Evolutionary conservation across 257 asterid species (phyloP).

Genomic region (Nicotiana undulata): DNA sequence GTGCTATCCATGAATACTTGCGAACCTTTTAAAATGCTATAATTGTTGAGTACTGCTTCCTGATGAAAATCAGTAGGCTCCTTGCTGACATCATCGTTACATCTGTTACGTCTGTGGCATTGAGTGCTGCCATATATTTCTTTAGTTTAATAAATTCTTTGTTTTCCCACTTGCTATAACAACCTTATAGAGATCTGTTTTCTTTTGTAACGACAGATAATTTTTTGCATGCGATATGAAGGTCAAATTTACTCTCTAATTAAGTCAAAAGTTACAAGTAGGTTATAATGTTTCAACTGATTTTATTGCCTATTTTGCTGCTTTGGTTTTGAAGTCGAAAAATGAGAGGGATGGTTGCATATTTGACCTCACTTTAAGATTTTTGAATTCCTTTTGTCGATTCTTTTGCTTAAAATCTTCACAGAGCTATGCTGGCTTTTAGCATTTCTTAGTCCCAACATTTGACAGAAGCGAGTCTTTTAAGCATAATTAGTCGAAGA

Average conservation of each 20-base stretch:
- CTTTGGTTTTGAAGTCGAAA: background rate
- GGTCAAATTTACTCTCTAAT: background rate
- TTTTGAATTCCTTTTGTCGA: background rate
- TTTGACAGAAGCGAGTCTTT: background rate
- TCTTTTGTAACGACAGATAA: background rate
- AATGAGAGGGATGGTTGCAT: background rate
- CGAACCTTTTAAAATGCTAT: background rate
- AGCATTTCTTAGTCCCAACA: background rate
- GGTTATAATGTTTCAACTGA: background rate
- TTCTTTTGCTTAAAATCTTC: background rate
- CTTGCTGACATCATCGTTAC: background rate
- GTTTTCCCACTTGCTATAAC: background rate
- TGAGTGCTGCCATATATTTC: background rate
- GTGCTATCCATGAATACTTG: background rate
- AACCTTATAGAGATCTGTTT: background rate
- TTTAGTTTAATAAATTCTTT: background rate
- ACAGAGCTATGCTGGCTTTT: background rate
- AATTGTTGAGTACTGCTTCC: background rate
- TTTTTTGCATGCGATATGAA: background rate
- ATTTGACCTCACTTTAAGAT: background rate
- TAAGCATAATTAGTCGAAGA: background rate
- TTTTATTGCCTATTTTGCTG: background rate
- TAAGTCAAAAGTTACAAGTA: background rate
- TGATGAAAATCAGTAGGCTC: background rate
- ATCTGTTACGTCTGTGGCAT: background rate